Evolutionary conservation across 495 filamentous ascomycete species (phyloP).

Genomic region (Clohesyomyces aquaticus): DNA sequence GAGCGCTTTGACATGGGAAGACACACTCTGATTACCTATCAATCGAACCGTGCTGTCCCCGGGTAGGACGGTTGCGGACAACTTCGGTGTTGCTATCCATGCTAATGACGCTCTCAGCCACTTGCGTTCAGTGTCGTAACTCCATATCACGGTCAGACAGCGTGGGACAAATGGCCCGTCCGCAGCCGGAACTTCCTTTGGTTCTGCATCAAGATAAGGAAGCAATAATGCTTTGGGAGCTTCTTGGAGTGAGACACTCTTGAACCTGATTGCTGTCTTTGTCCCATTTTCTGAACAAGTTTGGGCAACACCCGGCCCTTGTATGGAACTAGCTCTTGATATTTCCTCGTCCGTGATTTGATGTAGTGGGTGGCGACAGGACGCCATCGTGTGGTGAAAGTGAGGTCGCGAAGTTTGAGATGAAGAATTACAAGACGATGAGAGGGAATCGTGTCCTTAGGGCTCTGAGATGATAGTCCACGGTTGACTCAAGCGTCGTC

Average conservation of each 20-base stretch:
- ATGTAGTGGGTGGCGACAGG: slow-evolving; percentile 1
- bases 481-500: too few relatives aligned
- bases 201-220: slow-evolving; percentile 34
- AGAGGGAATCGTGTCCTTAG: too few relatives aligned
- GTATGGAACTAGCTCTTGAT: slow-evolving; percentile 3
- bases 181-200: slow-evolving; percentile 6
- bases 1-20: not conserved
- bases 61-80: not conserved
- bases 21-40: slow-evolving; percentile 14
- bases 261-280: slow-evolving; percentile 22
- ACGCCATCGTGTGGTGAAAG: not conserved
- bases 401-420: too few relatives aligned
- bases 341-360: slow-evolving; percentile 16
- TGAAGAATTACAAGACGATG: too few relatives aligned
- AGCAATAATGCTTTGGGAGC: slow-evolving; percentile 33
- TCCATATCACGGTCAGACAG: slow-evolving; percentile 28
- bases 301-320: not conserved
- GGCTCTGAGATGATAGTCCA: too few relatives aligned
- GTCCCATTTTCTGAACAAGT: not conserved
- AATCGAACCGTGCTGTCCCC: slow-evolving; percentile 28
- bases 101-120: slow-evolving; percentile 27
- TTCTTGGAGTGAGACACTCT: slow-evolving; percentile 32
- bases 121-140: slow-evolving; percentile 13
- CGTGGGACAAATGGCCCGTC: slow-evolving; percentile 28
- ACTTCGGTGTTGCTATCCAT: slow-evolving; percentile 22